phyloP scores from a whole-genome alignment of 1,284 basidiomycete genomes.

The Malassezia globosa region DNA sequence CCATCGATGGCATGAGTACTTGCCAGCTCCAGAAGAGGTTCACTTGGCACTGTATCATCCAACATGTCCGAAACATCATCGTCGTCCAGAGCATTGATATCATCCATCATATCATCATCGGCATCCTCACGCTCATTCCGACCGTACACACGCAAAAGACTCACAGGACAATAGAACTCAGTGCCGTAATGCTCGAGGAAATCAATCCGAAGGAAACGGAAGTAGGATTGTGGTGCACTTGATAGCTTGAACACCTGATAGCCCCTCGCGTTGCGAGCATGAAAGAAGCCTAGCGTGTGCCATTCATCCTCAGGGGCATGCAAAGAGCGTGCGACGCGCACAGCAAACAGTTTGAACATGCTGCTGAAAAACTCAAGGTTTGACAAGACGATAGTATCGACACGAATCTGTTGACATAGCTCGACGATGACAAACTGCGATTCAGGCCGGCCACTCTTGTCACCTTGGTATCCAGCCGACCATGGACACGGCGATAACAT shows the following conservation, averaged over 20 bases:
- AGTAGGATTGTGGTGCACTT: constrained; percentile 27
- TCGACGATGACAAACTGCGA: constrained; percentile 81
- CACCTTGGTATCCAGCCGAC: not conserved
- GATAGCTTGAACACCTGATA: constrained; percentile 59
- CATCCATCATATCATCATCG: constrained; percentile 62
- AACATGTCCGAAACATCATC: constrained; percentile 9
- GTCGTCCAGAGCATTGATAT: constrained; percentile 45
- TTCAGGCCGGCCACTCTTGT: constrained; percentile 29
- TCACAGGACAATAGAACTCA: constrained; percentile 93
- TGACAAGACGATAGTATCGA: constrained; percentile 88
- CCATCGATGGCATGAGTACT: not conserved
- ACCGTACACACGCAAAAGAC: constrained; percentile 82
- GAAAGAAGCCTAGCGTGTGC: constrained; percentile 58
- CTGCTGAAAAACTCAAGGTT: constrained; percentile 98
- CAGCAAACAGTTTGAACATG: constrained; percentile 79
- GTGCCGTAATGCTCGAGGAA: constrained; percentile 86
- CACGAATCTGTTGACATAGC: constrained; percentile 89
- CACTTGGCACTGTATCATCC: not conserved
- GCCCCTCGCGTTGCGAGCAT: constrained; percentile 79
- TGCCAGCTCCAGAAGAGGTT: not conserved
- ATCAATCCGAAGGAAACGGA: constrained; percentile 80
- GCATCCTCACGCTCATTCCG: constrained; percentile 92
- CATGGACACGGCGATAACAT: constrained; percentile 86
- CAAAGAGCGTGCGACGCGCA: constrained; percentile 68
- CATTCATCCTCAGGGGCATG: constrained; percentile 59